Conservation (phyloP, 495 filamentous ascomycete species). For the Neurospora hispaniola region DNA sequence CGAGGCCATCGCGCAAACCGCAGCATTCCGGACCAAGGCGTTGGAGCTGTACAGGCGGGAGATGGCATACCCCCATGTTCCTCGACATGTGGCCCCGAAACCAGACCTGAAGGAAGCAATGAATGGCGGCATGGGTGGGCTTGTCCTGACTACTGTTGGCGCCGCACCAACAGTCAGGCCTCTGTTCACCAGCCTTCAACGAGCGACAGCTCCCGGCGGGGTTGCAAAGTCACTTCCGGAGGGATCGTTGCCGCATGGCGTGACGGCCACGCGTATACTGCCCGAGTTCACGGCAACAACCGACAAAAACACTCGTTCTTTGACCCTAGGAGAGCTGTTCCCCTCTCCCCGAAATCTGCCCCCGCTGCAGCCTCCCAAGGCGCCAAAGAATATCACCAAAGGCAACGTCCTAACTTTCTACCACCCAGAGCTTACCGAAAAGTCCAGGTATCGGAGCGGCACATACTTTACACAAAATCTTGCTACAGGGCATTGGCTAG, state of each 20-base stretch:
- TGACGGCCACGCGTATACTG: slow-evolving; percentile 57
- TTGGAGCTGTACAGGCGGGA: slow-evolving; percentile 31
- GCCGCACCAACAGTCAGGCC: slow-evolving; percentile 63
- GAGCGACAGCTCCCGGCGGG: slow-evolving; percentile 30
- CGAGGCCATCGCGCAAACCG: slow-evolving; percentile 24
- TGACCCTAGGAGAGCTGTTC: slow-evolving; percentile 74
- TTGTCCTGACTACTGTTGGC: slow-evolving; percentile 61
- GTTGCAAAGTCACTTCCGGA: slow-evolving; percentile 44
- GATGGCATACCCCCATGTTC: slow-evolving; percentile 26
- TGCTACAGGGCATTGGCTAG: slow-evolving; percentile 56
- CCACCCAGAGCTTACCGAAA: slow-evolving; percentile 42
- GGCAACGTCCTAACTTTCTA: slow-evolving; percentile 53
- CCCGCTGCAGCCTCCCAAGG: slow-evolving; percentile 60
- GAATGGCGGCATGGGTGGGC: slow-evolving; percentile 27
- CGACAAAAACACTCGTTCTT: slow-evolving; percentile 37
- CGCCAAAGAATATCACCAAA: slow-evolving; percentile 51
- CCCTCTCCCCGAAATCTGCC: slow-evolving; percentile 56
- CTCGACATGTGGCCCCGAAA: slow-evolving; percentile 8
- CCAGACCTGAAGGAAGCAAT: slow-evolving; percentile 5
- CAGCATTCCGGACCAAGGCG: slow-evolving; percentile 32
- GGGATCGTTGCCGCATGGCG: slow-evolving; percentile 58
- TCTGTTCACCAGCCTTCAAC: slow-evolving; percentile 68
- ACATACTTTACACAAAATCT: slow-evolving; percentile 44
- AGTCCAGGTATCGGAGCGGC: slow-evolving; percentile 45
- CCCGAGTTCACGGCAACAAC: slow-evolving; percentile 29